Evolutionary conservation across 805 yeast species (phyloP), one percentile per base, ranked within the genome.

Genomic region (Candida argentea): DNA sequence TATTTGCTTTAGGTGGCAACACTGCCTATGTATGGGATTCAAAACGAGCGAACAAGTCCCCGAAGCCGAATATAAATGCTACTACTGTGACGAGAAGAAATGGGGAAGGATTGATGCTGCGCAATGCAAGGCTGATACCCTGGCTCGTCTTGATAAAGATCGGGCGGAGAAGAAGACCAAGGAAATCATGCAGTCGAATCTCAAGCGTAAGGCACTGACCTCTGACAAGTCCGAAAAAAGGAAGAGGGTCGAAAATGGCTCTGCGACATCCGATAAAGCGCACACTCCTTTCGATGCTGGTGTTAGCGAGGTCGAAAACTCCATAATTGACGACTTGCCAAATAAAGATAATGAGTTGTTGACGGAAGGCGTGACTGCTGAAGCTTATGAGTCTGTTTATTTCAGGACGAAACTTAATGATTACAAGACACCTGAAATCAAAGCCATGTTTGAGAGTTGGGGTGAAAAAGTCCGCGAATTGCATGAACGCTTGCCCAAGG

Each of bases 1-100:
- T 49, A 67, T 73, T 19, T 87, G 97, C 52, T 77, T 71, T 51
- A 72, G 94, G 36, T 87, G 96, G 96, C 95, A 87, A 49, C 97
- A 87, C 56, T 86, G 91, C 16, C 64, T 72, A n/a, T 87, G 97
- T 53, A 83, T 85, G 71, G 80, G 79, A 5, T 83, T 82, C 32
- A 63, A 63, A 25, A 70, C 76, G 25, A 73, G 70, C 33, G 79
- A 72, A 22, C 76, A 80, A 27, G 93, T 76, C 0, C 95, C 95
- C 0, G 95, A 85, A 31, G 73, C 73, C 29, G 65, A 55, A 32
- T 87, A 81, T 47, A 60, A 72, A 16, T 87, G 97, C 47, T 82
- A 81, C 45, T 65, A 65, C 26, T 87, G 97, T 55, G 78, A 77
- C 32, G 48, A 56, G 25, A 32, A 37, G 14, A 57, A 61, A 31